Evolutionary conservation across 1,139 yeast species (phyloP), one percentile per base, ranked within the genome.

Genomic region (Starmera stellimalicola): DNA sequence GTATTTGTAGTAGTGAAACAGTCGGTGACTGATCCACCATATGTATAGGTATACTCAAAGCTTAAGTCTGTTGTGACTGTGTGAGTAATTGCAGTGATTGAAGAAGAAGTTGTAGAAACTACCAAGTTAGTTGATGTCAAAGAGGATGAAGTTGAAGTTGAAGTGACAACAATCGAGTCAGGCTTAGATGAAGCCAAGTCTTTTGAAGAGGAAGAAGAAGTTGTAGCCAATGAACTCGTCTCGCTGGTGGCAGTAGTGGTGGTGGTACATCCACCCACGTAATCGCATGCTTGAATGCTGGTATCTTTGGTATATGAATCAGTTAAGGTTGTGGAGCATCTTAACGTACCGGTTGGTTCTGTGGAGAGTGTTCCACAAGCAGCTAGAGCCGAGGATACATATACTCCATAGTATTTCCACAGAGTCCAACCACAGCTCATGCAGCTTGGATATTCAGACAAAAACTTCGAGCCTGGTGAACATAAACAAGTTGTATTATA

Each of bases 401-500:
- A 51, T 4, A 34, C 32, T 16, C 51, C 47, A 38, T 53, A 53
- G 40, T 52, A 48, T 16, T 33, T 31, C 56, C 55, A 52, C 31
- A 52, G 33, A 31, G 55, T 50, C 55, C 56, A 52, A 29, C 57
- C 57, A 48, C 57, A 53, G 28, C 43, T 45, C 37, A 52, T 39
- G 42, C 57, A 53, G 9, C 37, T 37, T 17, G 45, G 40, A 35
- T 48, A 50, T 17, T 37, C 34, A 4, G 36, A 25, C 20, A 40
- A 22, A 45, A 52, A 52, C 1, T 18, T 12, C 26, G 50, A 35
- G 27, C 26, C 49, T 2, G 38, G 16, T 15, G 39, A 29, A 45
- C 58, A 53, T 27, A 53, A 39, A 45, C 56, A 52, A 16, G 39
- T 30, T 6, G 11, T n/a, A 28, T 42, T 38, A 19, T 33, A 40